phyloP scores from a whole-genome alignment of 1,139 yeast species.

The Yamadazyma triangularis region DNA sequence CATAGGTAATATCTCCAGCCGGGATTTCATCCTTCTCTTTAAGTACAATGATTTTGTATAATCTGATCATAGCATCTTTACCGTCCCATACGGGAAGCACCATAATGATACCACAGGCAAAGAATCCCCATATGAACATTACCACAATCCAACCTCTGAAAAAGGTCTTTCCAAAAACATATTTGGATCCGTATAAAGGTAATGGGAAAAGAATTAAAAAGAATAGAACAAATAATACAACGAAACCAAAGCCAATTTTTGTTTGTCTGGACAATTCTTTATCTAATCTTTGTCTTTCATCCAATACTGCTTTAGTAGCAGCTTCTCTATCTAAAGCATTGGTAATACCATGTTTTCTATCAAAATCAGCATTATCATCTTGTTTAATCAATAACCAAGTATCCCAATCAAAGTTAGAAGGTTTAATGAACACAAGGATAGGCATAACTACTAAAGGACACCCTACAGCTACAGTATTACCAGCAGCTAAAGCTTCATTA shows the following conservation, averaged over 20 bases:
- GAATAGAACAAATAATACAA: constrained; percentile 15
- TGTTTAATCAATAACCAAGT: constrained; percentile 17
- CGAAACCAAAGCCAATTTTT: constrained; percentile 13
- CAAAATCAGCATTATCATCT: constrained; percentile 27
- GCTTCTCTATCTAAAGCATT: constrained; percentile 13
- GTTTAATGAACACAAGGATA: constrained; percentile 21
- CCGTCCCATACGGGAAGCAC: constrained; percentile 36
- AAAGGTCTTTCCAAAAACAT: constrained; percentile 26
- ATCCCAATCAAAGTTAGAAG: constrained; percentile 23
- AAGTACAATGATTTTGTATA: constrained; percentile 8
- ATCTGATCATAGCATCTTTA: constrained; percentile 11
- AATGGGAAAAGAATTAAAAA: constrained; percentile 22
- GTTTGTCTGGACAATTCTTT: constrained; percentile 17
- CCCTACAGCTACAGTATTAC: constrained; percentile 29
- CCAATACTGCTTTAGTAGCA: constrained; percentile 20
- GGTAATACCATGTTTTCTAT: constrained; percentile 10
- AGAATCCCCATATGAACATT: constrained; percentile 26
- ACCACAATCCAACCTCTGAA: constrained; percentile 30
- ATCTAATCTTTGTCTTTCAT: constrained; percentile 15
- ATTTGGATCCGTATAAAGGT: constrained; percentile 25
- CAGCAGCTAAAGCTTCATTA: constrained; percentile 25
- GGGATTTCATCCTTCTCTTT: constrained; percentile 9
- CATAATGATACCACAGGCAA: constrained; percentile 29
- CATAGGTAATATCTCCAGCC: constrained; percentile 11
- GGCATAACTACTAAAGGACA: constrained; percentile 20